Evolutionary conservation across 306 rosid genomes (phyloP), one percentile per base, ranked within the genome.

Genomic region (Trichosanthes truncata): DNA sequence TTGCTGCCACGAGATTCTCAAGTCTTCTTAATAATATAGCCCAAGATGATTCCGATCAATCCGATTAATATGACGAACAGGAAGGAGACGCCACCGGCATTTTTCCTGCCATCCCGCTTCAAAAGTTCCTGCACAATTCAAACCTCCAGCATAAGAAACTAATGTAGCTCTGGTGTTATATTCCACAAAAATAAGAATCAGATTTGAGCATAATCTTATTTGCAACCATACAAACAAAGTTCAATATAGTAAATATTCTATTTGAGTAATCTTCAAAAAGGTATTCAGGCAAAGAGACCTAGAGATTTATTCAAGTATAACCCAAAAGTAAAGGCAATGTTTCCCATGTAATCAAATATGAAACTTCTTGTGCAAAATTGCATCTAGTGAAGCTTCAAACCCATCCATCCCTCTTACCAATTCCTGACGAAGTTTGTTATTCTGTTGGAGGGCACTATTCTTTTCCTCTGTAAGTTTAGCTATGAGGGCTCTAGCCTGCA

Each of bases 401-500:
- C 26, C 60, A 53, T 53, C 40, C 69, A 55, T 33, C 38, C 69
- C 26, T 74, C 92, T 89, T 79, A 94, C 98, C 96, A 92, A 83
- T 89, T 94, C 98, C 81, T 94, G 96, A 52, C 91, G 63, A 74
- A 74, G 62, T 18, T 52, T 74, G 31, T 52, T 92, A 74, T 83
- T 86, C 89, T 85, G 90, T 88, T 87, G 94, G 74, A 85, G 36
- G 26, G 93, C 94, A 81, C 35, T 86, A 80, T 82, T 87, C 89
- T 90, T 94, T 80, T 94, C 98, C 79, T 90, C 93, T 1, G 87
- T 89, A 82, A 94, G 80, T 87, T 85, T 92, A 20, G 87, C 80
- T 79, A 94, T 88, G 71, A 90, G 84, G 74, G 91, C 87, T 83
- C 81, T 92, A 77, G 89, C 90, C 98, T 94, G 93, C 86, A 87